Conservation (phyloP, 257 asterid genomes). For the Primulina tabacum region DNA sequence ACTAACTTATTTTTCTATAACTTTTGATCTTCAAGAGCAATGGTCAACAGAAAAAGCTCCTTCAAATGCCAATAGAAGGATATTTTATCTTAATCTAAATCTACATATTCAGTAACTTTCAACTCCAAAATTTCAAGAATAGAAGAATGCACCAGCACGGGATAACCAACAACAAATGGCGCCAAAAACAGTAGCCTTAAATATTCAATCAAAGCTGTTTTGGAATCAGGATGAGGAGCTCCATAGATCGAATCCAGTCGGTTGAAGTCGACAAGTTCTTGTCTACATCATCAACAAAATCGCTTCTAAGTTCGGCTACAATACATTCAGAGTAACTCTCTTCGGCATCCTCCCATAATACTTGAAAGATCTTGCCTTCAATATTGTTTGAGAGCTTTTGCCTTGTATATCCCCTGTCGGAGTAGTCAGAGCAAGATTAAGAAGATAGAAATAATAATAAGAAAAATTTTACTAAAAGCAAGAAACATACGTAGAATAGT, state of each 20-base stretch:
- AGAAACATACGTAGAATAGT: no score
- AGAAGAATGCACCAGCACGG: not conserved
- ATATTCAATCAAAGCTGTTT: not conserved
- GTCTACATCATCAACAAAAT: constrained; percentile 55
- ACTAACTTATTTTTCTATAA: not conserved
- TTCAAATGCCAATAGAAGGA: not conserved
- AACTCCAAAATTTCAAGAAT: not conserved
- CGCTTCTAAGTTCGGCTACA: constrained; percentile 64
- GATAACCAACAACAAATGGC: not conserved
- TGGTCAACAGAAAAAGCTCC: not conserved
- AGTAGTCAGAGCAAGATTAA: not conserved
- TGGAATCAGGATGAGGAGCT: constrained; percentile 33
- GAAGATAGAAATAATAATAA: not conserved
- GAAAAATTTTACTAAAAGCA: not conserved
- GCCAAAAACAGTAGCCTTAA: not conserved
- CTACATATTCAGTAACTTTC: not conserved
- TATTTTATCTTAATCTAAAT: not conserved
- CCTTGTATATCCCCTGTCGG: constrained; percentile 76
- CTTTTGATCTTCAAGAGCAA: not conserved
- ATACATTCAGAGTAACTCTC: constrained; percentile 77
- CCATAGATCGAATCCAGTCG: constrained; percentile 70
- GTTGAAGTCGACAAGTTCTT: constrained; percentile 46
- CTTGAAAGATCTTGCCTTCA: constrained; percentile 88
- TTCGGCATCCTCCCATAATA: constrained; percentile 81
- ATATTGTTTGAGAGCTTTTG: constrained; percentile 74